Evolutionary conservation across 2,329 filamentous ascomycete genomes (phyloP), one percentile per base, ranked within the genome.

Genomic region (Aspergillus candidus): DNA sequence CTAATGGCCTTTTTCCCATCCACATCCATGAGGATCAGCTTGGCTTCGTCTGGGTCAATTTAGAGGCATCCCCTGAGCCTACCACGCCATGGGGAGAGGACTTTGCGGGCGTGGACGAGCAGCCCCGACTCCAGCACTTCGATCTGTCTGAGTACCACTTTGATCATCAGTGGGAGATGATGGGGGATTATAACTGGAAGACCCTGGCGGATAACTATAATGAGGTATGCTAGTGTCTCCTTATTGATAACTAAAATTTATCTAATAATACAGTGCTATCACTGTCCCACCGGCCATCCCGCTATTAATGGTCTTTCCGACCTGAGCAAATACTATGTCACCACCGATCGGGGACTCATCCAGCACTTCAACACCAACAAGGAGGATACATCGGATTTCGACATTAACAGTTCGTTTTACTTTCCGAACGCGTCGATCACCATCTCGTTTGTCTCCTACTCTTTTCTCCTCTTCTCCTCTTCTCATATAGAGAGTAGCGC

Each of bases 251-350:
- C n/a, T n/a, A n/a, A n/a, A n/a, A n/a, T n/a, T n/a, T n/a, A n/a
- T n/a, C n/a, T n/a, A n/a, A n/a, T n/a, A 15, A 15, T 15, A 15
- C 15, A 15, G 15, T 58, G 56, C 35, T 59, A 59, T 30, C 56
- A 59, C 35, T 58, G 57, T 33, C 47, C 55, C 3, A 56, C 56
- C 15, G 51, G 49, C 1, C 57, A 60, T 32, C 56, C 57, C 1
- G 50, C 53, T 6, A 56, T 59, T n/a, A 51, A 27, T 6, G 49
- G 52, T 0, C 51, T 82, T 6, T 72, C 77, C 30, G 75, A 82
- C 51, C 69, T 82, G 29, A 69, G 72, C 44, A 70, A 71, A 3
- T 82, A 81, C 61, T 61, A 65, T 14, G 74, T 79, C 36, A 65
- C 75, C 53, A 72, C 72, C n/a, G 70, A 69, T 43, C 67, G 63